Percentiles rank a stretch among this genome's conserved stretches.
These are phyloP conservation scores for Cordyceps pruinosa DNA, from an alignment of 2,329 filamentous ascomycete genomes.

Conservation along the genomic window DNA sequence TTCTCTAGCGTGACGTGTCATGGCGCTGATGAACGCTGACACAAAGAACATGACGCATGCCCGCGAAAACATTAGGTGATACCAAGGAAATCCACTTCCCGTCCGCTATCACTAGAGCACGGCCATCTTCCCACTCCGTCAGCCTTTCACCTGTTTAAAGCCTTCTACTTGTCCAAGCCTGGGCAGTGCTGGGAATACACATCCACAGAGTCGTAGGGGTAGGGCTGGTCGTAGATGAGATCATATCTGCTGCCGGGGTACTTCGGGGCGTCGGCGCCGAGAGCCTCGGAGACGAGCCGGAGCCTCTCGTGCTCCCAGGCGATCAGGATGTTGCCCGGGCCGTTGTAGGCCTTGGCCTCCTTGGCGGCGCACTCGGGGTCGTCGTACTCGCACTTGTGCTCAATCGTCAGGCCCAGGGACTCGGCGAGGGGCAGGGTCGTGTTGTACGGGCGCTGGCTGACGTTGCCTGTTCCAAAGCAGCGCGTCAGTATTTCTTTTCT, in stretches of 20 bases:
- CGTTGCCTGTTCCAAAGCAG: neutral
- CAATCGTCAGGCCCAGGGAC: slow-evolving; percentile 8
- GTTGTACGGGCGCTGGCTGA: slow-evolving; percentile 12
- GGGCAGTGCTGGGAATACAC: neutral
- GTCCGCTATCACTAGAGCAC: no score
- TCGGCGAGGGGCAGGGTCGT: slow-evolving; percentile 9
- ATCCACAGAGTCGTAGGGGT: neutral
- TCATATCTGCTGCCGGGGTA: neutral
- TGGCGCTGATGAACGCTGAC: neutral
- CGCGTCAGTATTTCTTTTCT: neutral
- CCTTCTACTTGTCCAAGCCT: neutral
- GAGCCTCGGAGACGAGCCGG: neutral
- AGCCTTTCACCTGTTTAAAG: neutral
- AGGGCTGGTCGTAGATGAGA: slow-evolving; percentile 10
- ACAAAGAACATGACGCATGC: neutral
- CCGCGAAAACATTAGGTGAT: neutral
- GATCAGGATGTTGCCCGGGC: slow-evolving; percentile 4
- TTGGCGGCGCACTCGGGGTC: slow-evolving; percentile 21
- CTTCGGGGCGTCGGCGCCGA: slow-evolving; percentile 3
- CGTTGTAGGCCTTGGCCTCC: slow-evolving; percentile 15
- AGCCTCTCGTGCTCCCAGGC: slow-evolving; percentile 6
- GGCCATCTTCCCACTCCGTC: no score
- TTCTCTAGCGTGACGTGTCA: neutral
- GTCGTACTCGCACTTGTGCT: slow-evolving; percentile 19
- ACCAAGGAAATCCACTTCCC: neutral